A percentile compares a stretch with the other conserved stretches of the same genome.
phyloP scores from a whole-genome alignment of 305 asterid genomes.

The Solanum hybrid region DNA sequence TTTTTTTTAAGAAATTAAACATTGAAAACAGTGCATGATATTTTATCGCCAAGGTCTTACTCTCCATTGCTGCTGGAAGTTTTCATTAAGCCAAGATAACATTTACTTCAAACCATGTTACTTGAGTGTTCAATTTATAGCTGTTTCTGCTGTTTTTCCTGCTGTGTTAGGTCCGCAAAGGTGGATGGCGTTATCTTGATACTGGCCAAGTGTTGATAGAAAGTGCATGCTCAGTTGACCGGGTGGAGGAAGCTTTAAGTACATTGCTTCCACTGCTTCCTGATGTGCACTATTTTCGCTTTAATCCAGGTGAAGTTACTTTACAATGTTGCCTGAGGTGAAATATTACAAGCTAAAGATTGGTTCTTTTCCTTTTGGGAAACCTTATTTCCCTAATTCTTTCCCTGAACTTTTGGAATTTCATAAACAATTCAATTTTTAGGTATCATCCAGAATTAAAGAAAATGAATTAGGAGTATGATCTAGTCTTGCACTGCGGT shows the following conservation, averaged over 20 bases:
- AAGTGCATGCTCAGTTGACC: slow-evolving; percentile 99
- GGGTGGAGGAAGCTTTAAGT: slow-evolving; percentile 95
- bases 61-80: not conserved
- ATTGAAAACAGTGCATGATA: not conserved
- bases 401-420: not conserved
- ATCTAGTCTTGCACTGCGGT: not conserved
- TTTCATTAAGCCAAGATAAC: not conserved
- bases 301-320: slow-evolving; percentile 77
- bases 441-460: not conserved
- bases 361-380: not conserved
- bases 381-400: not conserved
- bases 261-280: slow-evolving; percentile 96
- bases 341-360: not conserved
- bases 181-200: slow-evolving; percentile 99
- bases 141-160: slow-evolving; percentile 12
- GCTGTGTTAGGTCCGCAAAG: slow-evolving; percentile 67
- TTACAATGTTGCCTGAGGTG: not conserved
- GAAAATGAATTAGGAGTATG: not conserved
- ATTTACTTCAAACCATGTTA: not conserved
- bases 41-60: not conserved
- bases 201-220: slow-evolving; percentile 97
- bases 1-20: not conserved
- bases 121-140: not conserved
- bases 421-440: not conserved
- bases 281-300: slow-evolving; percentile 86